Conservation (phyloP, 768 basidiomycete genomes). For the Trametes villosa region DNA sequence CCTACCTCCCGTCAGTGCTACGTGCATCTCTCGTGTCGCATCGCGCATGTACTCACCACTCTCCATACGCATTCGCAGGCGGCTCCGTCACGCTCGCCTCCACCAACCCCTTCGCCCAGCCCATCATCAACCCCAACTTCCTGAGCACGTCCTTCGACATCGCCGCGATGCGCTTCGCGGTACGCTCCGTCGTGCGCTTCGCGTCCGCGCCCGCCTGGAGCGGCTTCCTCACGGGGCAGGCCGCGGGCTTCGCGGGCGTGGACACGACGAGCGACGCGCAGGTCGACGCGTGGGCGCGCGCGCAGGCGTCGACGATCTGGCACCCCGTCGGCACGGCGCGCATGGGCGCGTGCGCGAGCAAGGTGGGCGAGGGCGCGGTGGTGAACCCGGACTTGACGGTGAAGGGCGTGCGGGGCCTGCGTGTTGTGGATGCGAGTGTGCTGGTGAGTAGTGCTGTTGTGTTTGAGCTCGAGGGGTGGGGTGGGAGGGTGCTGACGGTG, state of each 20-base stretch:
- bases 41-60: background rate
- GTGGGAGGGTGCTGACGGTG: background rate
- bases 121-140: conserved; percentile 33
- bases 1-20: conserved; percentile 32
- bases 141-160: conserved; percentile 35
- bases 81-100: conserved; percentile 33
- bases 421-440: conserved; percentile 34
- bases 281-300: conserved; percentile 26
- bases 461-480: background rate
- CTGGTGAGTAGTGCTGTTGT: conserved; percentile 14
- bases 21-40: too few relatives aligned
- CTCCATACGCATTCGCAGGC: conserved; percentile 9
- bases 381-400: conserved; percentile 48
- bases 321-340: conserved; percentile 43
- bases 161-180: conserved; percentile 29
- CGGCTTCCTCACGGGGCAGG: background rate
- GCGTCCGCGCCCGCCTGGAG: conserved; percentile 5
- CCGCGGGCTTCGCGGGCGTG: background rate
- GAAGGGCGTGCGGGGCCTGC: conserved; percentile 47
- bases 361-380: conserved; percentile 45
- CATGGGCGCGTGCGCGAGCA: conserved; percentile 41
- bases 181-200: conserved; percentile 11
- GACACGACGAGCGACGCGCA: conserved; percentile 15
- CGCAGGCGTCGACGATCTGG: conserved; percentile 24
- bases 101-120: conserved; percentile 29